Evolutionary conservation across 2,329 filamentous ascomycete genomes (phyloP).

Genomic region (Fusarium drepaniforme): DNA sequence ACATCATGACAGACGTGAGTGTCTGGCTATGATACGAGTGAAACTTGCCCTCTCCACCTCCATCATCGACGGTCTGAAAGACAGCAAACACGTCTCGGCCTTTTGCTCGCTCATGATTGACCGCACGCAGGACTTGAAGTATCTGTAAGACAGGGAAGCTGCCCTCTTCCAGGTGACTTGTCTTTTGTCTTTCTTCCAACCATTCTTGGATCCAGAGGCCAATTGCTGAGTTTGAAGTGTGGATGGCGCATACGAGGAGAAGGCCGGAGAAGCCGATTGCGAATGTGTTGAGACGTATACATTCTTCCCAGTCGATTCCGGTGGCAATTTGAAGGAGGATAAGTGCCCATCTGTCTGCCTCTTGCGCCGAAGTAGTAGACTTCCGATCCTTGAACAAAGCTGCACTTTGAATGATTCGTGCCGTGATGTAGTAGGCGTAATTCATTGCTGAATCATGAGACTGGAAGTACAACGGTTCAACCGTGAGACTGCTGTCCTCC

Average conservation of each 20-base stretch:
- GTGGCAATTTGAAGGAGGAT: conserved; percentile 39
- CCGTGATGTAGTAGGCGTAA: conserved; percentile 20
- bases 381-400: neutral
- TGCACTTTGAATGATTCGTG: conserved; percentile 17
- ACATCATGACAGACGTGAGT: conserved; percentile 8
- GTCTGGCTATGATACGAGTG: conserved; percentile 31
- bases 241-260: conserved; percentile 30
- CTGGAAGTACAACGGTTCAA: conserved; percentile 5
- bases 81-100: conserved; percentile 9
- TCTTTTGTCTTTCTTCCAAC: conserved; percentile 25
- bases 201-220: conserved; percentile 38
- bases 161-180: conserved; percentile 34
- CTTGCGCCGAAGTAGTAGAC: neutral
- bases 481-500: neutral
- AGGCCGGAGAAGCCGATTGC: conserved; percentile 37
- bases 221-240: conserved; percentile 7
- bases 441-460: conserved; percentile 22
- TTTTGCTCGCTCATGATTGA: conserved; percentile 27
- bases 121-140: conserved; percentile 19
- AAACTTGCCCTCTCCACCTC: conserved; percentile 28
- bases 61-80: conserved; percentile 23
- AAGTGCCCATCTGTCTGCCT: conserved; percentile 21
- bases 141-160: conserved; percentile 38
- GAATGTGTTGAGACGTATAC: conserved; percentile 35
- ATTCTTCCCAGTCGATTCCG: conserved; percentile 40